These are phyloP conservation scores for Penium margaritaceum DNA, from an alignment of 139 green algal species.

Conservation along the genomic window DNA sequence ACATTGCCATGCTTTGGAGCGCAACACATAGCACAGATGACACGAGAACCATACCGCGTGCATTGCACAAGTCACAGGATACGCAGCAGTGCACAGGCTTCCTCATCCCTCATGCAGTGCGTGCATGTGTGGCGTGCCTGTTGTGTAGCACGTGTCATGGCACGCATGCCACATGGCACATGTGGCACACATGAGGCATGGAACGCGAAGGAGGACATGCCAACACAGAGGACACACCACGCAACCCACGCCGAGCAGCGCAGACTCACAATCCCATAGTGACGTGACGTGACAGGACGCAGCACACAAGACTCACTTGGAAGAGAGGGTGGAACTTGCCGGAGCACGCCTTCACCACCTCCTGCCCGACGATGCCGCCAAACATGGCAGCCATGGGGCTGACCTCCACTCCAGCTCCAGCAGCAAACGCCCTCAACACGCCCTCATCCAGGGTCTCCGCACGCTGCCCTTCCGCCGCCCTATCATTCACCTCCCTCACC, in stretches of 20 bases:
- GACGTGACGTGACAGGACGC: no score
- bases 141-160: neutral
- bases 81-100: no score
- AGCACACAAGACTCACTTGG: conserved; percentile 68
- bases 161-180: neutral
- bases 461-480: conserved; percentile 6
- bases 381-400: conserved; percentile 90
- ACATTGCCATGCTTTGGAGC: no score
- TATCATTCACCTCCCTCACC: conserved; percentile 62
- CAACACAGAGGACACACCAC: neutral
- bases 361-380: conserved; percentile 90
- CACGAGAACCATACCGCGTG: no score
- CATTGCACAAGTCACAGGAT: no score
- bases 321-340: conserved; percentile 92
- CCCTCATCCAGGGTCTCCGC: conserved; percentile 33
- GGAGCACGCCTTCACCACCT: conserved; percentile 89
- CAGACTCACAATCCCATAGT: neutral
- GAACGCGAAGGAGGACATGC: neutral
- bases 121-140: no score
- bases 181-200: neutral
- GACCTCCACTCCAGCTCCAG: conserved; percentile 28
- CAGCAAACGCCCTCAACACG: conserved; percentile 24
- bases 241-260: neutral
- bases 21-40: no score
- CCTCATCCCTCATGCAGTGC: no score